Base-by-base conservation (phyloP, 1,284 basidiomycete species). In the Boletus sp. region DNA sequence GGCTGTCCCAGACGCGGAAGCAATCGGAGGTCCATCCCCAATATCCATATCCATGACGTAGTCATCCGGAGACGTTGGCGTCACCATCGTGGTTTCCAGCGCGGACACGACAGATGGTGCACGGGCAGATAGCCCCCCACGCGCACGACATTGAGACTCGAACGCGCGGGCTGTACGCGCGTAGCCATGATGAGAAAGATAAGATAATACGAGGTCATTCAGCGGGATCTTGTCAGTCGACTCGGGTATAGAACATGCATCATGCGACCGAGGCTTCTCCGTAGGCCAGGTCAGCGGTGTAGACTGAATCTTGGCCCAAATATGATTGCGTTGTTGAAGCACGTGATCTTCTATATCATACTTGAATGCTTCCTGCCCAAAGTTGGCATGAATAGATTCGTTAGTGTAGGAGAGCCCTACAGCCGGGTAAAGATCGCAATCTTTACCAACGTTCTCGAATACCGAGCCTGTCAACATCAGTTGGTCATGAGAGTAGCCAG, bases 261-360 rank as follows among this genome's bases (percentile, higher is more conserved):
- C 68, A 51, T 58, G 58, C 38, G 64, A 59, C 21, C 59, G 46
- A 50, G 48, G 37, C 55, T 56, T 67, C 54, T 64, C 68, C 35
- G 55, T 19, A 11, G 74, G 72, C 69, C 71, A 70, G 56, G 70
- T 69, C 61, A 88, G 74, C 6, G 81, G 79, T 1, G 83, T 85
- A 33, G 74, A 75, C 67, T 89, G 82, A 53, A 93, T 88, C 55
- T 79, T 81, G 16, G 76, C 75, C 90, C 90, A 93, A 2, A 83
- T 82, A 14, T 73, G 74, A 61, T 86, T 83, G 55, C 85, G 83
- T 66, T 83, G 83, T 62, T 87, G 84, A 64, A 86, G 83, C 31
- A 91, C 89, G 69, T 94, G 85, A 56, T 87, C 84, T 59, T 93
- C 89, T 70, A 98, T 96, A 73, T 96, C 94, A 73, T 87, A 97